A percentile compares a stretch with the other conserved stretches of the same genome.
Conservation (phyloP, 805 yeast genomes). For the Ogataea degrootiae region DNA sequence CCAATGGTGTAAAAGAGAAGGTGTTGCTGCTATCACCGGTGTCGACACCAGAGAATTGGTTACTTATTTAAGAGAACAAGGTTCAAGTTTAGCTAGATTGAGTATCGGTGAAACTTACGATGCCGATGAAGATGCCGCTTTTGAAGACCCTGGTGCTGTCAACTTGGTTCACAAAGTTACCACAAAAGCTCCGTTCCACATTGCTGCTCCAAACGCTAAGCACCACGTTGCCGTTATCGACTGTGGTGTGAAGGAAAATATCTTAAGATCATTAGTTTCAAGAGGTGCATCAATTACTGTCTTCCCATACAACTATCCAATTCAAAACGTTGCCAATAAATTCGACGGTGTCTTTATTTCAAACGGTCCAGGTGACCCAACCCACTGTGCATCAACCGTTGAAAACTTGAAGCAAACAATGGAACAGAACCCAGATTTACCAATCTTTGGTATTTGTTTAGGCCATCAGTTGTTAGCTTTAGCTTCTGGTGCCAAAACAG, state of each 20-base stretch:
- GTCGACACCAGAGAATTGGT: slow-evolving; percentile 97
- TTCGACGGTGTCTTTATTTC: slow-evolving; percentile 94
- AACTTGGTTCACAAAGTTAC: slow-evolving; percentile 91
- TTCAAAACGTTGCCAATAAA: slow-evolving; percentile 83
- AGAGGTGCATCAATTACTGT: slow-evolving; percentile 97
- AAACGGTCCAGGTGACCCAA: slow-evolving; percentile 98
- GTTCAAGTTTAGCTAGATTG: slow-evolving; percentile 88
- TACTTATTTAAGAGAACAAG: slow-evolving; percentile 89
- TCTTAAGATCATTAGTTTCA: slow-evolving; percentile 84
- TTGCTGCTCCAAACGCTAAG: slow-evolving; percentile 55
- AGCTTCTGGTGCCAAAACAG: slow-evolving; percentile 90
- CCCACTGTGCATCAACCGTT: slow-evolving; percentile 79
- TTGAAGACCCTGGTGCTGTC: slow-evolving; percentile 82
- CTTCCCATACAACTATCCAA: slow-evolving; percentile 92
- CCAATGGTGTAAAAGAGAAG: slow-evolving; percentile 95
- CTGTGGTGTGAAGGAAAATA: slow-evolving; percentile 98
- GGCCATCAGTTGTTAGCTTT: slow-evolving; percentile 96
- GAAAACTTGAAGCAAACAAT: slow-evolving; percentile 67
- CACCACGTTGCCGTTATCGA: slow-evolving; percentile 90
- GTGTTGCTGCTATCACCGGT: slow-evolving; percentile 94
- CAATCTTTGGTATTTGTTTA: slow-evolving; percentile 95
- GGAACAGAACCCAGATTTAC: slow-evolving; percentile 59
- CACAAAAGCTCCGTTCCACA: slow-evolving; percentile 91
- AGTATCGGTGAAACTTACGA: slow-evolving; percentile 88
- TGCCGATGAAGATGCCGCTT: slow-evolving; percentile 88